phyloP scores from a whole-genome alignment of 2,329 filamentous ascomycete genomes.

The Fusarium scirpi region DNA sequence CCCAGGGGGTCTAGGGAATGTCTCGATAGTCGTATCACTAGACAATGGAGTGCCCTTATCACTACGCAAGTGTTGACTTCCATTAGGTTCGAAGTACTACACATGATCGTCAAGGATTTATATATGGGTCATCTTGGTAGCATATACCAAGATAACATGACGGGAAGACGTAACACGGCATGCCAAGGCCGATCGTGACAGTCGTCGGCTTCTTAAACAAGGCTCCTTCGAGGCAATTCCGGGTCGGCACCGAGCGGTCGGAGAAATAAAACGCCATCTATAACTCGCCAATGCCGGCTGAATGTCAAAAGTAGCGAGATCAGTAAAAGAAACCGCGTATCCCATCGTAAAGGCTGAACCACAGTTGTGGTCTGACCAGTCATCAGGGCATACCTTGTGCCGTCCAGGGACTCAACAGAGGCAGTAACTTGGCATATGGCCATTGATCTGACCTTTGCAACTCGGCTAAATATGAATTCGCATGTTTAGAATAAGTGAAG shows the following conservation, averaged over 20 bases:
- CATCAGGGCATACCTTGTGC: constrained; percentile 2
- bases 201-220: neutral
- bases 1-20: constrained; percentile 25
- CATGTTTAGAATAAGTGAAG: neutral
- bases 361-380: constrained; percentile 24
- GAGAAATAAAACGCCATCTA: constrained; percentile 1
- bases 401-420: neutral
- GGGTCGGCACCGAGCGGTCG: constrained; percentile 19
- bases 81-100: constrained; percentile 2
- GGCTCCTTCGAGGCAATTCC: constrained; percentile 6
- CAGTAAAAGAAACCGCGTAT: neutral
- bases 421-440: neutral
- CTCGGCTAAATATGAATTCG: constrained; percentile 27
- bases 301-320: neutral
- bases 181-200: constrained; percentile 6
- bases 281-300: constrained; percentile 2
- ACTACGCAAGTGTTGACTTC: constrained; percentile 29
- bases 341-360: constrained; percentile 10
- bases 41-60: neutral
- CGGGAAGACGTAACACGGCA: neutral
- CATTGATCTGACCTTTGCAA: neutral
- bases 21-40: constrained; percentile 37
- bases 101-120: constrained; percentile 24
- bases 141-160: neutral
- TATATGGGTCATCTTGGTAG: neutral